Evolutionary conservation across 1,139 yeast species (phyloP).

Genomic region (Debaryomycetaceae sp.): DNA sequence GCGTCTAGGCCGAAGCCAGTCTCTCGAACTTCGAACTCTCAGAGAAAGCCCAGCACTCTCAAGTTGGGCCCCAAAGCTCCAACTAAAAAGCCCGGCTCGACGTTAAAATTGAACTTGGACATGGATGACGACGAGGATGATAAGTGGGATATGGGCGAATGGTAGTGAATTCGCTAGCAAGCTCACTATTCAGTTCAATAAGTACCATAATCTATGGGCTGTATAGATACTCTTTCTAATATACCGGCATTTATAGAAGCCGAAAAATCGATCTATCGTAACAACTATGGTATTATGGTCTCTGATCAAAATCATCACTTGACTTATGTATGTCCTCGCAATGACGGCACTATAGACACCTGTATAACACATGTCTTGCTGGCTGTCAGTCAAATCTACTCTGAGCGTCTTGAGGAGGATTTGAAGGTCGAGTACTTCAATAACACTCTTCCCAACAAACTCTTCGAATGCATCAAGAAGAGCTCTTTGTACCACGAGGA

Average conservation of each 20-base stretch:
- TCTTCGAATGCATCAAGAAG: constrained; percentile 1
- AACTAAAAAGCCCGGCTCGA: constrained; percentile 19
- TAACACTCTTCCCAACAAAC: constrained; percentile 3
- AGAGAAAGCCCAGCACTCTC: constrained; percentile 20
- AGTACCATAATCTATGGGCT: not conserved
- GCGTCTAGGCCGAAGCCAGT: constrained; percentile 6
- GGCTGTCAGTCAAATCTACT: not conserved
- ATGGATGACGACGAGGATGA: constrained; percentile 47
- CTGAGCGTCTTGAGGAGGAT: not conserved
- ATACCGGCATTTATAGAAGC: not conserved
- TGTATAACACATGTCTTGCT: constrained; percentile 1
- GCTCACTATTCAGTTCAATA: not conserved
- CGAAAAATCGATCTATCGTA: not conserved
- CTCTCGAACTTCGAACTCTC: constrained; percentile 7
- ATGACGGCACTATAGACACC: not conserved
- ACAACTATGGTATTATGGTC: not conserved
- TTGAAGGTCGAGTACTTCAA: constrained; percentile 3
- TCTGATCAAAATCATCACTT: not conserved
- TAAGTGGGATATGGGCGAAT: constrained; percentile 46
- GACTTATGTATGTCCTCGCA: constrained; percentile 1
- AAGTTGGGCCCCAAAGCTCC: constrained; percentile 23
- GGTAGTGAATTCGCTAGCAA: constrained; percentile 2
- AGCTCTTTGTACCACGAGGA: constrained; percentile 1
- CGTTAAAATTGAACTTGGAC: constrained; percentile 37
- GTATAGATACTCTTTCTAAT: not conserved